phyloP scores from a whole-genome alignment of 2,329 filamentous ascomycete genomes.

The Juglanconis sp. region DNA sequence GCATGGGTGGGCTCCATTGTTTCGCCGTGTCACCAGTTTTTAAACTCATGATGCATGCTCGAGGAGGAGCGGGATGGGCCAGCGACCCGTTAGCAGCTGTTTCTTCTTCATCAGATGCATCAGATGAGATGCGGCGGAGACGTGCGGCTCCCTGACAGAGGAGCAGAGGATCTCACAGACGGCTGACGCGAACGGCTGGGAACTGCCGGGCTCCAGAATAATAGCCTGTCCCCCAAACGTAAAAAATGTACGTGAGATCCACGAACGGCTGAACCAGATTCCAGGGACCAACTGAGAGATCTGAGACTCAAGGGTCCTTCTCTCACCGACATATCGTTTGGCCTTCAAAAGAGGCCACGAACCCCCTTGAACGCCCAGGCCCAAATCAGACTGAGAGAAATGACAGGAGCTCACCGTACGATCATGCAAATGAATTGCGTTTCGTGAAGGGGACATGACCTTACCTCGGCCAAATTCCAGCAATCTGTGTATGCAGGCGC shows the following conservation, averaged over 20 bases:
- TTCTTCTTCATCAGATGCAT: neutral
- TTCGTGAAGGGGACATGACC: constrained; percentile 2
- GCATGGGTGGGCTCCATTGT: neutral
- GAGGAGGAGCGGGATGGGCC: neutral
- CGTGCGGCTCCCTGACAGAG: constrained; percentile 4
- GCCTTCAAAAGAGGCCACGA: neutral
- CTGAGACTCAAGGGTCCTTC: neutral
- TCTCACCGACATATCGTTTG: constrained; percentile 6
- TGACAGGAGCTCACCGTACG: constrained; percentile 16
- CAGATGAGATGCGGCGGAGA: constrained; percentile 8
- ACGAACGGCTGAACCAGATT: constrained; percentile 6
- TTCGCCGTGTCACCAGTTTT: constrained; percentile 18
- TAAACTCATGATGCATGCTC: constrained; percentile 16
- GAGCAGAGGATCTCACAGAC: constrained; percentile 2
- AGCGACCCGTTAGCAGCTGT: neutral
- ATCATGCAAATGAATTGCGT: constrained; percentile 6
- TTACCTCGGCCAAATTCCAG: constrained; percentile 16
- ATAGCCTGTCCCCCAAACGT: constrained; percentile 13
- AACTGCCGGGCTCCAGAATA: constrained; percentile 17
- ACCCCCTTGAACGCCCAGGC: neutral
- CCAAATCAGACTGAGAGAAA: constrained; percentile 5
- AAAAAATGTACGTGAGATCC: constrained; percentile 9
- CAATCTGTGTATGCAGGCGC: neutral
- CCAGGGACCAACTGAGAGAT: constrained; percentile 1
- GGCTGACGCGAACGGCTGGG: neutral